Evolutionary conservation across 108 stramenopile genomes (phyloP).

Genomic region (Cyclotella atomus): DNA sequence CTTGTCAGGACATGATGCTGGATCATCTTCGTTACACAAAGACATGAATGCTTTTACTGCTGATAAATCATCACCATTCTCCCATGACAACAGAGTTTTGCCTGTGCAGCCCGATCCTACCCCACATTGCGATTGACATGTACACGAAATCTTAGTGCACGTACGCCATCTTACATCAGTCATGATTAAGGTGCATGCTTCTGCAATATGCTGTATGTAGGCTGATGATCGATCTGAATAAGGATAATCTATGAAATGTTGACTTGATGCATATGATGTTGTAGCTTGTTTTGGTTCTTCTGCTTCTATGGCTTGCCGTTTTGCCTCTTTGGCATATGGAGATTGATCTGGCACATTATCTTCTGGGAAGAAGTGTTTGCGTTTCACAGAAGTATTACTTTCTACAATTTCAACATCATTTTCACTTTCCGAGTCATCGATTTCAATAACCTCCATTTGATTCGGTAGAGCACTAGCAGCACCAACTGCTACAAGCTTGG

Average conservation of each 20-base stretch:
- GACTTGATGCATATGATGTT: background rate
- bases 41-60: slow-evolving; percentile 58
- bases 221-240: slow-evolving; percentile 61
- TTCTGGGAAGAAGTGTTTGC: slow-evolving; percentile 13
- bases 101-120: background rate
- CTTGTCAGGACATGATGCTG: background rate
- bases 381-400: background rate
- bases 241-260: background rate
- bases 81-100: slow-evolving; percentile 66
- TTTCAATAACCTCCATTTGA: slow-evolving; percentile 14
- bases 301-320: background rate
- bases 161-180: slow-evolving; percentile 70
- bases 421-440: slow-evolving; percentile 1
- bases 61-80: slow-evolving; percentile 78
- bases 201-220: slow-evolving; percentile 81
- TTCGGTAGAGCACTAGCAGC: background rate
- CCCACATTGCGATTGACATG: background rate
- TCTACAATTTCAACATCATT: background rate
- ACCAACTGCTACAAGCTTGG: background rate
- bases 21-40: slow-evolving; percentile 37
- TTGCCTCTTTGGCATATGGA: background rate
- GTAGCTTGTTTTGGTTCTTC: background rate
- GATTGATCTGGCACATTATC: background rate
- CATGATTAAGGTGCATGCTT: slow-evolving; percentile 71
- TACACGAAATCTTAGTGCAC: background rate